Conservation (phyloP, 768 basidiomycete species). For the Paxillus ammoniavirescens region DNA sequence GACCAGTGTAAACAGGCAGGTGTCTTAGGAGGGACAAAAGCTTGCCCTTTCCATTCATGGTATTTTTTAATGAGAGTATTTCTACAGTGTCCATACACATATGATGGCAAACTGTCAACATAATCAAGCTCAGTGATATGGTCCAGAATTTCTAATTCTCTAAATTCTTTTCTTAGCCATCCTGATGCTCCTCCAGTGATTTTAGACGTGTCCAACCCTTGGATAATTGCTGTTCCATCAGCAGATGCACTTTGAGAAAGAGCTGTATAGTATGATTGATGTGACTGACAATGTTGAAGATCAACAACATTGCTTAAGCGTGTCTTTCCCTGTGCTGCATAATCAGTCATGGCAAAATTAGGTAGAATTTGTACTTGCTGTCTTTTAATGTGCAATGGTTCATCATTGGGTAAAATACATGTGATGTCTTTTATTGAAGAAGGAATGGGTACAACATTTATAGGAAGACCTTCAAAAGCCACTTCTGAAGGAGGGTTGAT, state of each 20-base stretch:
- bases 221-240: not conserved
- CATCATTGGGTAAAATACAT: not conserved
- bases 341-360: not conserved
- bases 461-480: not conserved
- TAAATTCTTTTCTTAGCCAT: not conserved
- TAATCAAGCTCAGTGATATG: not conserved
- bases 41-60: not conserved
- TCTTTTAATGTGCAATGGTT: not conserved
- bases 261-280: not conserved
- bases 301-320: not conserved
- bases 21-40: not conserved
- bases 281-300: not conserved
- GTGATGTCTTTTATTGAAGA: not conserved
- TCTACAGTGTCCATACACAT: not conserved
- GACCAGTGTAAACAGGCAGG: no score
- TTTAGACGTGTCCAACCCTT: not conserved
- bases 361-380: not conserved
- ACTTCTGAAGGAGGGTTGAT: not conserved
- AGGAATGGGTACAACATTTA: not conserved
- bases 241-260: not conserved
- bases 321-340: not conserved
- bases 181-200: not conserved
- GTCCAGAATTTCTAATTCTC: not conserved
- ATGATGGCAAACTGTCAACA: not conserved
- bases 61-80: not conserved